These are phyloP conservation scores for Calocybe cyanea DNA, from an alignment of 768 basidiomycete species.

Conservation along the genomic window DNA sequence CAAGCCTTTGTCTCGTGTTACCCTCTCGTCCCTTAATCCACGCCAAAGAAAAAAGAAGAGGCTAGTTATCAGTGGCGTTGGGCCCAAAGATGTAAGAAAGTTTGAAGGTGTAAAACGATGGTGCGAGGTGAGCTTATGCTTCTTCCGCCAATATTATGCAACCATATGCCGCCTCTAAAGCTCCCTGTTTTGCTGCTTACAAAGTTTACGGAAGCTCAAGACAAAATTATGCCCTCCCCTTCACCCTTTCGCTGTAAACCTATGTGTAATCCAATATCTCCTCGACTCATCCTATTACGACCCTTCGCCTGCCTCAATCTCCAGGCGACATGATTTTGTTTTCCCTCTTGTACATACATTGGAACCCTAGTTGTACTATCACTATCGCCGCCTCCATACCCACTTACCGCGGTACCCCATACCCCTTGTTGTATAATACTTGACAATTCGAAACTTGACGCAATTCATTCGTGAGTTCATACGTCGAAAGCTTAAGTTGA, in stretches of 20 bases:
- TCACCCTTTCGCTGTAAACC: no score
- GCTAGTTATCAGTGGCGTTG: constrained; percentile 69
- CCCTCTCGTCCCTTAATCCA: constrained; percentile 35
- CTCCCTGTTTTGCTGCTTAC: background rate
- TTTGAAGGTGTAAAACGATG: constrained; percentile 68
- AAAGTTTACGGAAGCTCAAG: background rate
- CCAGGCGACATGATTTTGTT: constrained; percentile 5
- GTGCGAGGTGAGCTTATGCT: constrained; percentile 59
- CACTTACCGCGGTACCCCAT: constrained; percentile 4
- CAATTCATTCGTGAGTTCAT: no score
- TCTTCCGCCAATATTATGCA: constrained; percentile 10
- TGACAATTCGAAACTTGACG: background rate
- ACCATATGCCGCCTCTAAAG: constrained; percentile 16
- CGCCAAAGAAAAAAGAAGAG: constrained; percentile 53
- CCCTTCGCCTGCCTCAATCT: constrained; percentile 3
- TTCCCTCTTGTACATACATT: constrained; percentile 10
- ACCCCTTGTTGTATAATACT: constrained; percentile 9
- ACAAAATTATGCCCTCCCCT: constrained; percentile 17
- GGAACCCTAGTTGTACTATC: background rate
- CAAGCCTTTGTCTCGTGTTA: constrained; percentile 28
- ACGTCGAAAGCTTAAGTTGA: no score
- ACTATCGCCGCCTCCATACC: constrained; percentile 8
- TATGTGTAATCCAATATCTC: constrained; percentile 6
- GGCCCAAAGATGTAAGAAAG: constrained; percentile 52
- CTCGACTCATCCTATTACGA: constrained; percentile 11